Evolutionary conservation across 176 grass and related monocot genomes (phyloP).

Genomic region (Musa itinerans): DNA sequence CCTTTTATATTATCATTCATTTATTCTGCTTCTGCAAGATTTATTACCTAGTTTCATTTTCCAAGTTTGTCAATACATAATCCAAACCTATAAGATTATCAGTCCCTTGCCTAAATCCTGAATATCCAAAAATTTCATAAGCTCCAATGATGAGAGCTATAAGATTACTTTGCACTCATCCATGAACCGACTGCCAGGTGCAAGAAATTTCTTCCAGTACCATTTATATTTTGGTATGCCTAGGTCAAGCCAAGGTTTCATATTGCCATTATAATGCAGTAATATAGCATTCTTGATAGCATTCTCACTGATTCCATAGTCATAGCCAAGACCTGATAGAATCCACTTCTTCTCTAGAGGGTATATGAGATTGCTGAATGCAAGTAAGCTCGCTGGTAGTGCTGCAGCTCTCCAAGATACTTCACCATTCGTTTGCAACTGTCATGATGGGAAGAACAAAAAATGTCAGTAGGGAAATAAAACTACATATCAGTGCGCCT

Average conservation of each 20-base stretch:
- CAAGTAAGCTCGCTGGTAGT: constrained; percentile 77
- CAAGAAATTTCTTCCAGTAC: constrained; percentile 80
- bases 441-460: constrained; percentile 4
- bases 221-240: constrained; percentile 82
- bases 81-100: not conserved
- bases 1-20: no score
- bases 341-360: constrained; percentile 55
- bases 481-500: not conserved
- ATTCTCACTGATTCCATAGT: constrained; percentile 53
- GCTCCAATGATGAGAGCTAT: constrained; percentile 26
- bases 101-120: not conserved
- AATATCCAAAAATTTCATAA: not conserved
- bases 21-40: no score
- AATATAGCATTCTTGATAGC: constrained; percentile 30
- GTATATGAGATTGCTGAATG: constrained; percentile 71
- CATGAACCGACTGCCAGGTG: constrained; percentile 68
- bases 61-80: not conserved
- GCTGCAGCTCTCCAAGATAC: constrained; percentile 59
- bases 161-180: constrained; percentile 89
- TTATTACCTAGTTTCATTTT: no score
- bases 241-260: constrained; percentile 97
- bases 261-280: constrained; percentile 87
- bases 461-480: not conserved
- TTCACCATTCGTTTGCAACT: constrained; percentile 52
- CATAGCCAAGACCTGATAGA: constrained; percentile 69